phyloP scores from a whole-genome alignment of 2,329 filamentous ascomycete species.

The Fusarium paranaense region DNA sequence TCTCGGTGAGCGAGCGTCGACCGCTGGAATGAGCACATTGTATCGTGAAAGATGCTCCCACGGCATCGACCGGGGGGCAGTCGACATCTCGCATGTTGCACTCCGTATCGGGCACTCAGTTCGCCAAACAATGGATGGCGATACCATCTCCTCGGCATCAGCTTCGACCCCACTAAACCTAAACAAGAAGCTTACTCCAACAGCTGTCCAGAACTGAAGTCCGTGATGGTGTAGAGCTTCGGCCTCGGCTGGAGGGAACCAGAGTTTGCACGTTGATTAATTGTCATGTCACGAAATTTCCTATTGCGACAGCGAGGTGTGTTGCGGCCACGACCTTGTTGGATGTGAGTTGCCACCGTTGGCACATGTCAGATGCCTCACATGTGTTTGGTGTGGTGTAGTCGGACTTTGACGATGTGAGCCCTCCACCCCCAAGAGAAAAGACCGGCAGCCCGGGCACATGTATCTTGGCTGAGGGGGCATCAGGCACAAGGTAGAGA shows the following conservation, averaged over 20 bases:
- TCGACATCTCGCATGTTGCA: neutral
- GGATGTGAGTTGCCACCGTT: conserved; percentile 11
- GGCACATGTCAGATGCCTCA: conserved; percentile 10
- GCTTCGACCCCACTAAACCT: conserved; percentile 5
- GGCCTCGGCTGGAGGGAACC: conserved; percentile 8
- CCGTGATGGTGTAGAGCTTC: conserved; percentile 2
- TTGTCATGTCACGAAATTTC: conserved; percentile 1
- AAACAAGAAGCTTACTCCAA: conserved; percentile 16
- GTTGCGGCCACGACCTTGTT: neutral
- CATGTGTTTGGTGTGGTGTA: conserved; percentile 8
- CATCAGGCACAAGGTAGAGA: conserved; percentile 18
- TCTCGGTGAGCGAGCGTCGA: neutral
- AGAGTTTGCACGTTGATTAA: conserved; percentile 1
- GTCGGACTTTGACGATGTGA: neutral
- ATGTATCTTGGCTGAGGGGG: conserved; percentile 5
- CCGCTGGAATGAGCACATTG: neutral
- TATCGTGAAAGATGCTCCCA: neutral
- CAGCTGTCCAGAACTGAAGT: neutral
- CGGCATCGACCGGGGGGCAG: neutral
- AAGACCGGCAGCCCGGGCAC: neutral
- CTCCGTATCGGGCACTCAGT: neutral
- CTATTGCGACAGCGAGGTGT: neutral
- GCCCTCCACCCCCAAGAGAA: neutral
- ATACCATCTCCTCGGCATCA: conserved; percentile 5
- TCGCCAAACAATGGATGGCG: conserved; percentile 1